Evolutionary conservation across 257 asterid species (phyloP).

Genomic region (Nicotiana paniculata): DNA sequence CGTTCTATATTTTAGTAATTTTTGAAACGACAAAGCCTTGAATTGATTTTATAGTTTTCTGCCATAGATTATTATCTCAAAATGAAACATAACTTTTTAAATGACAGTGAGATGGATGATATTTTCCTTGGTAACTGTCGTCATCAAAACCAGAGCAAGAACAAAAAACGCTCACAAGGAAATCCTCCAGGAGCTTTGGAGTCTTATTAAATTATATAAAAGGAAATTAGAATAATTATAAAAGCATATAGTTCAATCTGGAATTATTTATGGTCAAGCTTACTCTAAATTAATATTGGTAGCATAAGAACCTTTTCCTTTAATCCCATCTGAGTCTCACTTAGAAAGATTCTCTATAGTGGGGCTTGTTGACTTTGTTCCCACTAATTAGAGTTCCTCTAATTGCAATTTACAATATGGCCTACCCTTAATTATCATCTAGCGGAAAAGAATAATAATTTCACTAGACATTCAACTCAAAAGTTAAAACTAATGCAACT

Average conservation of each 20-base stretch:
- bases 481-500: not conserved
- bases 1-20: too few relatives aligned
- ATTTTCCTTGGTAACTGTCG: not conserved
- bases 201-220: not conserved
- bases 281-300: not conserved
- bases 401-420: too few relatives aligned
- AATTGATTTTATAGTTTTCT: not conserved
- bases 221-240: not conserved
- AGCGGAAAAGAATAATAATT: too few relatives aligned
- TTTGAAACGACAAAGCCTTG: too few relatives aligned
- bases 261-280: not conserved
- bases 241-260: not conserved
- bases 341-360: too few relatives aligned
- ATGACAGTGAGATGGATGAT: not conserved
- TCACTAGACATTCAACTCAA: not conserved
- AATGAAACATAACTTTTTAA: too few relatives aligned
- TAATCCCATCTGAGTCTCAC: too few relatives aligned
- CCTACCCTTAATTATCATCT: too few relatives aligned
- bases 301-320: too few relatives aligned
- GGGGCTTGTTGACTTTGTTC: too few relatives aligned
- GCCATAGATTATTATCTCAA: not conserved
- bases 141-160: not conserved
- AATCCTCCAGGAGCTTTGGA: not conserved
- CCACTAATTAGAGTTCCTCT: too few relatives aligned
- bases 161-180: not conserved